Conservation (phyloP, 176 grass and related monocot species). For the Avena sativa region DNA sequence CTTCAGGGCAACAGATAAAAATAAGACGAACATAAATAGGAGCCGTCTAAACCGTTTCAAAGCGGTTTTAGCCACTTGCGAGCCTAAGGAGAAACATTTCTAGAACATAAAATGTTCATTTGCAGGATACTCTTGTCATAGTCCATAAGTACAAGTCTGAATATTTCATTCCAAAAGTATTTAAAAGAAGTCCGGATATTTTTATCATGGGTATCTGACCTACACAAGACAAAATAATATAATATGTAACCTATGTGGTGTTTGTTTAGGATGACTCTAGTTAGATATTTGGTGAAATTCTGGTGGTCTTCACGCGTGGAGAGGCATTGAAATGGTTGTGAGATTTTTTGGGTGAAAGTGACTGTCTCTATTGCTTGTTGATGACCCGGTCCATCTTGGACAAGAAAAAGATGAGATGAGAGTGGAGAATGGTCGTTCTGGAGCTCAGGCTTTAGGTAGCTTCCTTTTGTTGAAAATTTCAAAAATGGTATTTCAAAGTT, state of each 20-base stretch:
- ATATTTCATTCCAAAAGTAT: constrained; percentile 12
- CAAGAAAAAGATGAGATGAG: constrained; percentile 15
- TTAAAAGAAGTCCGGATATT: neutral
- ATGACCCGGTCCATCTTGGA: constrained; percentile 25
- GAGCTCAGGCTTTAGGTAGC: neutral
- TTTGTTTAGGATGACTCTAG: constrained; percentile 12
- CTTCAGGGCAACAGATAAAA: neutral
- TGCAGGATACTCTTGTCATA: constrained; percentile 21
- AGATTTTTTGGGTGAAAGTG: constrained; percentile 33
- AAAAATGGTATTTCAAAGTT: too few species aligned
- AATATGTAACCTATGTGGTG: neutral
- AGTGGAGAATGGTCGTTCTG: neutral
- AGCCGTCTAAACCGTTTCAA: too few species aligned
- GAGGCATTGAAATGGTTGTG: neutral
- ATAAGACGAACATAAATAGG: neutral
- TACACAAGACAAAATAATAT: constrained; percentile 4
- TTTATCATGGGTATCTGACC: constrained; percentile 30
- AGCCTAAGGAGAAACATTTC: too few species aligned
- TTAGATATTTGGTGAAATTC: constrained; percentile 26
- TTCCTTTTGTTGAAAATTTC: too few species aligned
- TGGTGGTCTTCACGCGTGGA: neutral
- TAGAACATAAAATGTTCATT: too few species aligned
- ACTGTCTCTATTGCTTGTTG: constrained; percentile 13
- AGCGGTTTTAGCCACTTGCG: too few species aligned
- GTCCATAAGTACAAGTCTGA: constrained; percentile 30